phyloP scores from a whole-genome alignment of 495 filamentous ascomycete species.

The Xylaria telfairii region DNA sequence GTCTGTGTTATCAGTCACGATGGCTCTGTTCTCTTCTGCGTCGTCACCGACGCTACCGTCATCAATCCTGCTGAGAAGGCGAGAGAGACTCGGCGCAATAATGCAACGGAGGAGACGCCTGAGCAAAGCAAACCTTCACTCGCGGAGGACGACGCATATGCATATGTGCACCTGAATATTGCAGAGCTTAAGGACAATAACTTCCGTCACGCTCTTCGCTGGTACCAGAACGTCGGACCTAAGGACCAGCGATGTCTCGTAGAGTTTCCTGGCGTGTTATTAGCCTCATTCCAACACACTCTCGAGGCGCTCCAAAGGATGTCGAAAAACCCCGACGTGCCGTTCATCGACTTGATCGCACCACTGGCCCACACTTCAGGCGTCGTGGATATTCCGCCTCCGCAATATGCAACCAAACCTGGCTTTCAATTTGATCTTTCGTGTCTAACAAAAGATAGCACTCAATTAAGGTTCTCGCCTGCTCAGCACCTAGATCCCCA shows the following conservation, averaged over 20 bases:
- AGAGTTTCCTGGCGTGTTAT: constrained; percentile 73
- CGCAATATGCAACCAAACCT: constrained; percentile 56
- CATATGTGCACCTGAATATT: constrained; percentile 38
- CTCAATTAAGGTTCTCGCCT: constrained; percentile 43
- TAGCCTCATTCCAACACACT: constrained; percentile 70
- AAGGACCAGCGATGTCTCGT: constrained; percentile 54
- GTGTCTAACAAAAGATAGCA: constrained; percentile 49
- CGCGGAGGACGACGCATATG: constrained; percentile 34
- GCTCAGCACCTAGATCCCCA: constrained; percentile 47
- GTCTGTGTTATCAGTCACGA: constrained; percentile 61
- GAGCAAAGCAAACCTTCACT: constrained; percentile 26
- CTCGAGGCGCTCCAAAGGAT: constrained; percentile 69
- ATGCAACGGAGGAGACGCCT: background rate
- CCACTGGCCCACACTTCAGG: constrained; percentile 37
- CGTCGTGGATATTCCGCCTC: constrained; percentile 47
- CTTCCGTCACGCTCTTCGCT: constrained; percentile 38
- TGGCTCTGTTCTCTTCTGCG: constrained; percentile 60
- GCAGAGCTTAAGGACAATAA: constrained; percentile 39
- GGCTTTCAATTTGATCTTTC: constrained; percentile 62
- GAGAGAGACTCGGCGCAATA: background rate
- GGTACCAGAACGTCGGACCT: constrained; percentile 32
- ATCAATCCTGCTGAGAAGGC: constrained; percentile 21
- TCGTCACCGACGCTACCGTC: constrained; percentile 52
- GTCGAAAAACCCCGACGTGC: constrained; percentile 55
- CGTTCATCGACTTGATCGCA: constrained; percentile 65